phyloP scores from a whole-genome alignment of 2,329 filamentous ascomycete species.

The Fusarium sororula region DNA sequence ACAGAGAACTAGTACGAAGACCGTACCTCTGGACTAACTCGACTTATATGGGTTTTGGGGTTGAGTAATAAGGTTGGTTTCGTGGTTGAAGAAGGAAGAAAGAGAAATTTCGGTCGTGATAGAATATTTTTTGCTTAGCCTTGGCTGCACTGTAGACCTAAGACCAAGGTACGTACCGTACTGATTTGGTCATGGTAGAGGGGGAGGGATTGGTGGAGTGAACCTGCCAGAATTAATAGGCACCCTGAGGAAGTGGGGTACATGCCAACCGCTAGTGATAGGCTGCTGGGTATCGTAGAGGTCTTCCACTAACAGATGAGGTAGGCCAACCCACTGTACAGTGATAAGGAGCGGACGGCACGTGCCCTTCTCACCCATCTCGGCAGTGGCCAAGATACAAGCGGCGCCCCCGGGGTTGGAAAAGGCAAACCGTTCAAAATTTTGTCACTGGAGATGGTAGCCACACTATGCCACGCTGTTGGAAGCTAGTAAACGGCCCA shows the following conservation, averaged over 20 bases:
- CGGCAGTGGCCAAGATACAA: slow-evolving; percentile 33
- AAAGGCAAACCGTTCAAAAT: slow-evolving; percentile 34
- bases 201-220: slow-evolving; percentile 38
- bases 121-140: slow-evolving; percentile 47
- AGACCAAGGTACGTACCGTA: slow-evolving; percentile 34
- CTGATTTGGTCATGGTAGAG: slow-evolving; percentile 36
- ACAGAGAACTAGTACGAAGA: slow-evolving; percentile 68
- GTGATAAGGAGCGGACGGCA: slow-evolving; percentile 19
- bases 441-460: slow-evolving; percentile 20
- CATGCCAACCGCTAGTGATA: slow-evolving; percentile 26
- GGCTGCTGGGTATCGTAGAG: not conserved
- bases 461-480: slow-evolving; percentile 18
- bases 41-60: slow-evolving; percentile 56
- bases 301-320: slow-evolving; percentile 27
- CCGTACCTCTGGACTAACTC: slow-evolving; percentile 65
- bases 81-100: slow-evolving; percentile 55
- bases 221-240: slow-evolving; percentile 25
- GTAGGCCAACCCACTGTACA: not conserved
- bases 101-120: slow-evolving; percentile 51
- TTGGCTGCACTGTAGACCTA: slow-evolving; percentile 32
- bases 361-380: slow-evolving; percentile 36
- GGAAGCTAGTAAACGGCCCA: slow-evolving; percentile 30
- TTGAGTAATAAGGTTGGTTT: slow-evolving; percentile 60
- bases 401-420: slow-evolving; percentile 20
- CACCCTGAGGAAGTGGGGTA: slow-evolving; percentile 20